Evolutionary conservation across 78 protist species (phyloP), one percentile per base, ranked within the genome.

Genomic region (Speleostelium caveatum): DNA sequence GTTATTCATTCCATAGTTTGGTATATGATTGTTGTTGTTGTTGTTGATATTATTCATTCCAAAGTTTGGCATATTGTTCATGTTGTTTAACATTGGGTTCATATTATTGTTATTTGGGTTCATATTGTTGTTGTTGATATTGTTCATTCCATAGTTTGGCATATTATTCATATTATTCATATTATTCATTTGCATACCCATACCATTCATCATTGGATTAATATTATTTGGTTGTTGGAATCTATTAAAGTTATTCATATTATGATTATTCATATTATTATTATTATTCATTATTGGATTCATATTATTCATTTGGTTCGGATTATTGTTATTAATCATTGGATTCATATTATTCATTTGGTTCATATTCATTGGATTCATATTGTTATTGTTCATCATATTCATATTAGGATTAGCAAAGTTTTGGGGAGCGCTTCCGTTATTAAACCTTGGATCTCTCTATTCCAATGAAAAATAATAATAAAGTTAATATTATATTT

Each of bases 361-460:
- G 5, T 42, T 21, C 19, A 36, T 30, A 3, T n/a, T 32, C 73
- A 65, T 65, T 5, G 17, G 8, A n/a, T 38, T 49, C 71, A 62
- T 62, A 35, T 67, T 42, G 5, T 41, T 39, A n/a, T 41, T 73
- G 35, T 0, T 73, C 6, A 0, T 26, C 22, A n/a, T 67, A 42
- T 42, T 67, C 26, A 41, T 12, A 39, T 66, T 67, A 2, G 6
- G 42, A 65, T 51, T 33, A 2, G 38, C 75, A 68, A 41, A 26
- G 26, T 68, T 68, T 68, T 68, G 75, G 41, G 75, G 75, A 68
- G 75, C 75, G 28, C 75, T 68, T 68, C 75, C 75, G 36, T 68
- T n/a, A n/a, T n/a, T 68, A 41, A 68, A 36, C 41, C 75, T 68
- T 68, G 75, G 75, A 42, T 68, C 75, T 3, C 36, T 42, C 14